phyloP scores from a whole-genome alignment of 2,329 filamentous ascomycete genomes.

The Phaeomoniella chlamydospora region DNA sequence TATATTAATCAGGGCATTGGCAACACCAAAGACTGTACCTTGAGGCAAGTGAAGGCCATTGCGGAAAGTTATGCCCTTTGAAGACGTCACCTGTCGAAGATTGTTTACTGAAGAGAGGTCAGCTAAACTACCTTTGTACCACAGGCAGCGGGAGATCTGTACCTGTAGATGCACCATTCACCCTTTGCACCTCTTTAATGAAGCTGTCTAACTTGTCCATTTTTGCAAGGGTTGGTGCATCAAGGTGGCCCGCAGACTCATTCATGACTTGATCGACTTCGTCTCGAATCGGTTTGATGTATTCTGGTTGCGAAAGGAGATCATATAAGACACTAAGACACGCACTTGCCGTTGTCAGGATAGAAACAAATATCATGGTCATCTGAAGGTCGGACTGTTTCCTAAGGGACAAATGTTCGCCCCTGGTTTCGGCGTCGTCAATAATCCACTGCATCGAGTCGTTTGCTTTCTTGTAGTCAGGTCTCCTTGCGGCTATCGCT shows the following conservation, averaged over 20 bases:
- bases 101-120: background rate
- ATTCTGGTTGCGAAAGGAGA: constrained; percentile 34
- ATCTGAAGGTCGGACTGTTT: background rate
- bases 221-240: constrained; percentile 8
- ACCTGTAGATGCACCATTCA: background rate
- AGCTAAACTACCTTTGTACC: background rate
- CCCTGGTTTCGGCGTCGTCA: background rate
- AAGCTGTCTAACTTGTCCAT: constrained; percentile 20
- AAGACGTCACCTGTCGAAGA: background rate
- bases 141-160: background rate
- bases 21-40: background rate
- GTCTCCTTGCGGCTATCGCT: too few relatives aligned
- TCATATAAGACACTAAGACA: constrained; percentile 31
- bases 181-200: constrained; percentile 16
- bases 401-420: background rate
- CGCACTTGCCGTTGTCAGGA: background rate
- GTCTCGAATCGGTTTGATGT: constrained; percentile 34
- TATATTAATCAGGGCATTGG: background rate
- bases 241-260: constrained; percentile 15
- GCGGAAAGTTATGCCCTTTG: background rate
- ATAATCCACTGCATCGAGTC: background rate
- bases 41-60: background rate
- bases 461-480: background rate
- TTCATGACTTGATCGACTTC: constrained; percentile 32
- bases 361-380: background rate